Base-by-base conservation (phyloP, 495 filamentous ascomycete species). In the Daldinia grandis region DNA sequence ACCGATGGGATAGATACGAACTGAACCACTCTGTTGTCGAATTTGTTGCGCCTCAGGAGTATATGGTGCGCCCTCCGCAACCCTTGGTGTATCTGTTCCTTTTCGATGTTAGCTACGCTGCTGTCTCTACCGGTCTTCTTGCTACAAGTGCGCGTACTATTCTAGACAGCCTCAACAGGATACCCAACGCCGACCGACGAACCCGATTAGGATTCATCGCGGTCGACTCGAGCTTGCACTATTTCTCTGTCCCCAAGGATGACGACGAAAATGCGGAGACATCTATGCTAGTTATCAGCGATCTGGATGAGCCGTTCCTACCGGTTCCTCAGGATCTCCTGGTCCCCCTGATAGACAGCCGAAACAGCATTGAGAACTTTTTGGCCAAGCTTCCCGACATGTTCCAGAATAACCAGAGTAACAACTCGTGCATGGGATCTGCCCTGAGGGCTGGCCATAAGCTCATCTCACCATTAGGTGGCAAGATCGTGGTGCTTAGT, bases 41-140 rank as follows among this genome's bases (percentile, higher is more conserved):
- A 77, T 99, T 98, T 73, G 91, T 99, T 65, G 95, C 95, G 6
- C 95, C 95, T 12, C 96, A 98, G 80, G 95, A 99, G 82, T 99
- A 99, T 77, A 99, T 99, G 95, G 96, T 99, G 31, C 91, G 95
- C 21, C 94, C 95, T 60, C 95, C 95, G 2, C 95, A 99, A 76
- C 96, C 95, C 17, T 85, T 99, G 10, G 95, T 98, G n/a, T 99
- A 99, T 73, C 87, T 98, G 15, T 99, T 99, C 87, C 83, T 98
- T 64, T 92, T 99, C 76, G 95, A 99, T 75, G 96, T 98, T 66
- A 97, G 94, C 84, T 96, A 94, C 71, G 88, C 93, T 8, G 89
- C 95, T 25, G 93, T 99, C 35, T 92, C 91, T 30, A 96, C 88
- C 67, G 96, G 96, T 63, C 91, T 99, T n/a, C 83, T 98, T 63